These are phyloP conservation scores for Trichoderma parareesei DNA, from an alignment of 495 filamentous ascomycete genomes.

Conservation along the genomic window DNA sequence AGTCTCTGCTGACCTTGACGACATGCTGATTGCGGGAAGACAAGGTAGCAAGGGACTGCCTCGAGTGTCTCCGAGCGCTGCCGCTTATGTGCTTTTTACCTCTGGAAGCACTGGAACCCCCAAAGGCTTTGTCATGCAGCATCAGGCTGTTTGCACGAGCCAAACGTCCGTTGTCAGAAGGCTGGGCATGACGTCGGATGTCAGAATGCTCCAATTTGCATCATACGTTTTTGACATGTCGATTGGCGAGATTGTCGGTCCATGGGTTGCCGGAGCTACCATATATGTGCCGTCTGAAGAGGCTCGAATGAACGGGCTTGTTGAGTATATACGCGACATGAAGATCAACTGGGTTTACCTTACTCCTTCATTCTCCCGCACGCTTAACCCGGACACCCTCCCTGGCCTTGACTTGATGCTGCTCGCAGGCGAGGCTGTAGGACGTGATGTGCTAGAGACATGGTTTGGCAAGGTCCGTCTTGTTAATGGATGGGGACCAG, in stretches of 20 bases:
- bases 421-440: background rate
- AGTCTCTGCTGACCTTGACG: background rate
- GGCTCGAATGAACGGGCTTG: slow-evolving; percentile 6
- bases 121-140: slow-evolving; percentile 32
- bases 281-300: slow-evolving; percentile 46
- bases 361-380: slow-evolving; percentile 8
- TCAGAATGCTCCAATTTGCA: slow-evolving; percentile 55
- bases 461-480: slow-evolving; percentile 16
- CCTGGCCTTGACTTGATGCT: background rate
- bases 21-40: background rate
- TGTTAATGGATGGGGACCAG: slow-evolving; percentile 49
- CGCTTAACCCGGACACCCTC: background rate
- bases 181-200: slow-evolving; percentile 33
- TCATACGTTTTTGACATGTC: slow-evolving; percentile 63
- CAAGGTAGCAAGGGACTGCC: slow-evolving; percentile 26
- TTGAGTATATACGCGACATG: background rate
- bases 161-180: slow-evolving; percentile 9
- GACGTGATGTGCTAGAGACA: background rate
- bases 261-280: slow-evolving; percentile 49
- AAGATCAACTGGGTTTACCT: background rate
- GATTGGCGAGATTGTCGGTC: slow-evolving; percentile 57
- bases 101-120: slow-evolving; percentile 49
- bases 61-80: slow-evolving; percentile 34
- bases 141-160: slow-evolving; percentile 26
- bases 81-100: slow-evolving; percentile 44